Percentiles rank a stretch among this genome's conserved stretches.
Evolutionary conservation across 2,329 filamentous ascomycete species (phyloP).

Genomic region (Microascus cirrosus): DNA sequence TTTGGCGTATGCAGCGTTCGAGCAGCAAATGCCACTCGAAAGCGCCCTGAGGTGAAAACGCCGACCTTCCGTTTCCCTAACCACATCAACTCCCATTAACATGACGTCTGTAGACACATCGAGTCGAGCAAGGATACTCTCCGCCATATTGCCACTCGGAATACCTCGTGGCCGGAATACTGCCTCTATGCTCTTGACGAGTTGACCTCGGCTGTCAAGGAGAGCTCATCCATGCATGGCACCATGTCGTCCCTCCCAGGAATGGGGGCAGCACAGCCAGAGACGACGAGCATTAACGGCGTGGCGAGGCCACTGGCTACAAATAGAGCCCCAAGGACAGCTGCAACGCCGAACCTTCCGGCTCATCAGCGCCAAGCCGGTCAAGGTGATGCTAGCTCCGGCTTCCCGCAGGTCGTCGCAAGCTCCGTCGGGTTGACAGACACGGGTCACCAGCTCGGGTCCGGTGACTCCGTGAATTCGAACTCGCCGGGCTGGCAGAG

Average conservation of each 20-base stretch:
- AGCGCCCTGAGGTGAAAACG: slow-evolving; percentile 27
- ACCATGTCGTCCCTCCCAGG: not conserved
- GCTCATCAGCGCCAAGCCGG: not conserved
- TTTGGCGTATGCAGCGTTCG: slow-evolving; percentile 35
- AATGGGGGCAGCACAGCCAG: not conserved
- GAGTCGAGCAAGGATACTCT: slow-evolving; percentile 16
- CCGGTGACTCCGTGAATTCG: not conserved
- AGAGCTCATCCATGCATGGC: slow-evolving; percentile 6
- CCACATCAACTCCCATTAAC: not conserved
- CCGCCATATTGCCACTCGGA: slow-evolving; percentile 14
- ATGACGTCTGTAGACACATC: slow-evolving; percentile 13
- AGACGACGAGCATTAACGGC: no score
- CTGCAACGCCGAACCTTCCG: not conserved
- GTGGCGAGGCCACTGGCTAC: not conserved
- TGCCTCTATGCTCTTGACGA: slow-evolving; percentile 20
- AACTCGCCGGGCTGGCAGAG: not conserved
- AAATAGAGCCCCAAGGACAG: not conserved
- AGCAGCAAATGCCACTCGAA: slow-evolving; percentile 24
- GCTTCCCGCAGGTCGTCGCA: not conserved
- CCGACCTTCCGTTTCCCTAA: not conserved
- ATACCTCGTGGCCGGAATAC: slow-evolving; percentile 22
- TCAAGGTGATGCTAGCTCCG: not conserved
- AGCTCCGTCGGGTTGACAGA: not conserved
- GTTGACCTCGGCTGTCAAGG: slow-evolving; percentile 15
- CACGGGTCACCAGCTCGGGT: not conserved